phyloP scores from a whole-genome alignment of 163 green algal species.

The Scenedesmus sp. region DNA sequence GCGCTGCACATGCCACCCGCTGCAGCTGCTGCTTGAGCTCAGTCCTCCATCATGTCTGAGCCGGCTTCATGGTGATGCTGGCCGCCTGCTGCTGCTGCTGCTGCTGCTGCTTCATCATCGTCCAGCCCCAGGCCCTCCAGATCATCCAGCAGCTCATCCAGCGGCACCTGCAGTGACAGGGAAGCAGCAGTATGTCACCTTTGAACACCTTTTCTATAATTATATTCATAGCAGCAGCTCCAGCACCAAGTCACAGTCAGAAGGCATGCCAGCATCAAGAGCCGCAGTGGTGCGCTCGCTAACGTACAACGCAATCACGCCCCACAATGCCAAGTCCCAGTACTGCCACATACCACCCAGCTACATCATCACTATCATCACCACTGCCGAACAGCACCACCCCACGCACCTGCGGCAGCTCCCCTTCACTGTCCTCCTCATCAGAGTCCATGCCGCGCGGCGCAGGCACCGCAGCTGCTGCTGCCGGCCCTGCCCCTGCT shows the following conservation, averaged over 20 bases:
- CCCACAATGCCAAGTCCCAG: too few species aligned
- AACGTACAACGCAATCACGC: too few species aligned
- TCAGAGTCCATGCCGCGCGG: constrained; percentile 43
- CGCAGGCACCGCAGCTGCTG: constrained; percentile 21
- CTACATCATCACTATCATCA: too few species aligned
- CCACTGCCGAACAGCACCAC: not conserved
- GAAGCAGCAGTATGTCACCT: too few species aligned
- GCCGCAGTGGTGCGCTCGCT: too few species aligned
- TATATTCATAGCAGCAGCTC: not conserved
- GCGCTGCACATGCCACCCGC: not conserved
- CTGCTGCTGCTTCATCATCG: constrained; percentile 49
- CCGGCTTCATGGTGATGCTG: constrained; percentile 32
- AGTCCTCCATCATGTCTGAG: constrained; percentile 47
- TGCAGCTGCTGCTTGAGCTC: not conserved
- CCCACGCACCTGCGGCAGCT: constrained; percentile 58
- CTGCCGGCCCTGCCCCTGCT: constrained; percentile 20
- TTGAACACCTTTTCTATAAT: too few species aligned
- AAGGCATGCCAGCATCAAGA: too few species aligned
- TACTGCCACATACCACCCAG: too few species aligned
- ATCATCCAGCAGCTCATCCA: constrained; percentile 97
- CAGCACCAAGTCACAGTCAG: not conserved
- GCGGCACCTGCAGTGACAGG: constrained; percentile 73
- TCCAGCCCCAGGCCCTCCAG: constrained; percentile 82
- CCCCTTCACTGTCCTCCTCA: constrained; percentile 65
- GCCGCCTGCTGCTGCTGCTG: not conserved